Conservation (phyloP, 108 stramenopile species). For the Skeletonema potamos region DNA sequence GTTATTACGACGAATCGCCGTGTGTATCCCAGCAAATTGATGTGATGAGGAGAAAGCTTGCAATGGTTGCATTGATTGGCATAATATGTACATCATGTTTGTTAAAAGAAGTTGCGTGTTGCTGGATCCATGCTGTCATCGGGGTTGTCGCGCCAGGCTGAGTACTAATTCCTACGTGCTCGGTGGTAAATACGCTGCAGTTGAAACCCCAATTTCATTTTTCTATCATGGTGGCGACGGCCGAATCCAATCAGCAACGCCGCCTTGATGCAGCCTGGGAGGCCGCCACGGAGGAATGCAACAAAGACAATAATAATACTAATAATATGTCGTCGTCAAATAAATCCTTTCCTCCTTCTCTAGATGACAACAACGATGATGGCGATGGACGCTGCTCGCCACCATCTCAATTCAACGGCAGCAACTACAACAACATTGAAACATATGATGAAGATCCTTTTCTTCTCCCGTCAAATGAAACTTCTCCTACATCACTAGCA, state of each 20-base stretch:
- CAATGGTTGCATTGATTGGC: neutral
- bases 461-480: neutral
- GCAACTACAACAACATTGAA: neutral
- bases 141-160: too few species aligned
- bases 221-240: neutral
- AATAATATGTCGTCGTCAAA: neutral
- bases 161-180: too few species aligned
- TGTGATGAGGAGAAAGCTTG: neutral
- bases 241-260: neutral
- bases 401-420: neutral
- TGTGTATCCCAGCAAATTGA: neutral
- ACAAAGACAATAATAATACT: neutral
- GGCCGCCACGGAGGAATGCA: neutral
- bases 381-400: too few species aligned
- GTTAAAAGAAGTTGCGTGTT: too few species aligned
- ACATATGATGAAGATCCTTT: slow-evolving; percentile 1
- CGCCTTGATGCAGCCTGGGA: slow-evolving; percentile 18
- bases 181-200: too few species aligned
- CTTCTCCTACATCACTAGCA: neutral
- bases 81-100: neutral
- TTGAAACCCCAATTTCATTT: too few species aligned
- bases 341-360: too few species aligned
- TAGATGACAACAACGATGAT: too few species aligned
- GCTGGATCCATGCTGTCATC: too few species aligned
- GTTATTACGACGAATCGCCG: neutral